Evolutionary conservation across 176 grass and related monocot genomes (phyloP).

Genomic region (Raddia distichophylla): DNA sequence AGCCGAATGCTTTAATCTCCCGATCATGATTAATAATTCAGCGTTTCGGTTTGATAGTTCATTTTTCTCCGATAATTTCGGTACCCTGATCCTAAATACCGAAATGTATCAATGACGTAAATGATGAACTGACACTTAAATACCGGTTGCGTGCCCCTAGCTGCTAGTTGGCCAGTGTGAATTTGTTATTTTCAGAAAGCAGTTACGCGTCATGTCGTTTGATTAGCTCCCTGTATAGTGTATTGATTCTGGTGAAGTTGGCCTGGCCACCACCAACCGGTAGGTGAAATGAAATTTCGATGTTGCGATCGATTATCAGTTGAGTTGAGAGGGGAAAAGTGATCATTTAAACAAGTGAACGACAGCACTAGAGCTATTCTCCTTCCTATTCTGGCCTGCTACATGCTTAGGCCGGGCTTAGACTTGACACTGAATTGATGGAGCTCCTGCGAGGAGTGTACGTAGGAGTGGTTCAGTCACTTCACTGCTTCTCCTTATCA

Average conservation of each 20-base stretch:
- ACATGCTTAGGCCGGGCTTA: neutral
- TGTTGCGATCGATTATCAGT: neutral
- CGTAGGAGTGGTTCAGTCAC: neutral
- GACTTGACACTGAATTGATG: conserved; percentile 1
- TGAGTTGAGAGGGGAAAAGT: neutral
- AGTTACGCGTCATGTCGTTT: neutral
- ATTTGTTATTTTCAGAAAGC: neutral
- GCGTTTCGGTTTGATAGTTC: too few species aligned
- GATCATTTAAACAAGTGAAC: neutral
- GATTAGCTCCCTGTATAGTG: neutral
- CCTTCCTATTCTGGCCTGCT: neutral
- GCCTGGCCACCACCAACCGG: neutral
- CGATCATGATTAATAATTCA: too few species aligned
- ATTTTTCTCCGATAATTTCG: too few species aligned
- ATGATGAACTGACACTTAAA: too few species aligned
- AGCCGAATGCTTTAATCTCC: too few species aligned
- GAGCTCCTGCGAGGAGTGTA: neutral
- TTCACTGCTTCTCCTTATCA: neutral
- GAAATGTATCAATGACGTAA: too few species aligned
- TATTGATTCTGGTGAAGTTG: neutral
- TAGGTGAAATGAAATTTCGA: neutral
- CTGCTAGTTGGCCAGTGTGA: neutral
- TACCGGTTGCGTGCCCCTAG: too few species aligned
- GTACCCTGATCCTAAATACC: too few species aligned
- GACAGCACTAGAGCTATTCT: neutral